Evolutionary conservation across 2,329 filamentous ascomycete genomes (phyloP).

Genomic region (Drechslerella dactyloides): DNA sequence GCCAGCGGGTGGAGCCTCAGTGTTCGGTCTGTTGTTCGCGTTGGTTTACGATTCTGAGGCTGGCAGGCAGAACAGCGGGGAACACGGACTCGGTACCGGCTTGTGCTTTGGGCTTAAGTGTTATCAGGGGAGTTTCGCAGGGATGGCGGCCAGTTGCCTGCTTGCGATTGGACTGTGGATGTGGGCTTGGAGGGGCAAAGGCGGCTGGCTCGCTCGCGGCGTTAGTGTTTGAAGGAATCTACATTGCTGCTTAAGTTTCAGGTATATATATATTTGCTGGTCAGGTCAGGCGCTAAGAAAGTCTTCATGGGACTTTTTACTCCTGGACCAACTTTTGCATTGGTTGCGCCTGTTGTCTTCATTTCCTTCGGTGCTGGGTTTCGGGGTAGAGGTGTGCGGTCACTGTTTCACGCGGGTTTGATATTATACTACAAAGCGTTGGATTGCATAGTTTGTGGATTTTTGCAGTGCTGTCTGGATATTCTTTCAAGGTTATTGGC

Average conservation of each 20-base stretch:
- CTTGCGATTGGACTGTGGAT: conserved; percentile 58
- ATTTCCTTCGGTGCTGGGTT: not conserved
- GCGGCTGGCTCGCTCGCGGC: conserved; percentile 52
- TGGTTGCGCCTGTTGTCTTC: not conserved
- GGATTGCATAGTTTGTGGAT: no score
- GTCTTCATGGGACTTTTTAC: no score
- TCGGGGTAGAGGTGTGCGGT: no score
- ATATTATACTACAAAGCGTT: no score
- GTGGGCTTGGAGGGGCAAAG: conserved; percentile 56
- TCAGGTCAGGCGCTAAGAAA: no score
- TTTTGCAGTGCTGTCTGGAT: no score
- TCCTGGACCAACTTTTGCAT: no score
- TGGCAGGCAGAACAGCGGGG: conserved; percentile 57
- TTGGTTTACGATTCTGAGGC: conserved; percentile 76
- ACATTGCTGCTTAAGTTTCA: not conserved
- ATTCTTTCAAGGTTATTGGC: no score
- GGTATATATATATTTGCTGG: conserved; percentile 1
- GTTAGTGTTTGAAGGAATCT: conserved; percentile 52
- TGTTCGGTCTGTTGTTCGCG: conserved; percentile 92
- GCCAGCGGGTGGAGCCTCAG: conserved; percentile 82
- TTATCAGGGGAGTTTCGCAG: conserved; percentile 84
- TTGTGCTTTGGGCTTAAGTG: conserved; percentile 83
- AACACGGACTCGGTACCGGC: conserved; percentile 57
- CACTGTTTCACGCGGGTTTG: no score
- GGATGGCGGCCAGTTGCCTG: conserved; percentile 69